Conservation (phyloP, 176 grass and related monocot genomes). For the Chloris gayana region DNA sequence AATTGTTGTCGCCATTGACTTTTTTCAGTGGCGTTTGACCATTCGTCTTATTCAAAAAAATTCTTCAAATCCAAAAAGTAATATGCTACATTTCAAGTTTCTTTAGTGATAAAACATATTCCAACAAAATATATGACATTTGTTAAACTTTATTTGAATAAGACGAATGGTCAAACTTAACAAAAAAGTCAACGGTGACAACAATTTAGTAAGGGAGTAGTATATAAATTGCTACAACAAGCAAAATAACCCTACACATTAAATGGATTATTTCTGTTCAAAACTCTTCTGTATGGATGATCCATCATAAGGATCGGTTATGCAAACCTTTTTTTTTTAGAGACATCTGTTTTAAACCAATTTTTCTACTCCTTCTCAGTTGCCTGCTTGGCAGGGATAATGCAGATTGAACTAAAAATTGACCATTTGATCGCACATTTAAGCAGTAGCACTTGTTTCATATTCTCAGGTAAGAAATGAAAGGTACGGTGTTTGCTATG, state of each 20-base stretch:
- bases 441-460: not conserved
- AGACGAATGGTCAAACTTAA: too few species aligned
- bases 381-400: not conserved
- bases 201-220: not conserved
- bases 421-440: not conserved
- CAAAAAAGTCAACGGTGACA: too few species aligned
- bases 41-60: too few species aligned
- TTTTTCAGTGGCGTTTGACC: too few species aligned
- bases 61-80: too few species aligned
- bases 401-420: not conserved
- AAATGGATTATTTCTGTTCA: not conserved
- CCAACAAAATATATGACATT: too few species aligned
- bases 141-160: too few species aligned
- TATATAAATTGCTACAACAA: not conserved
- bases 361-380: too few species aligned
- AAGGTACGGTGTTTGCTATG: not conserved
- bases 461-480: not conserved
- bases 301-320: not conserved
- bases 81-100: too few species aligned
- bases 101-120: too few species aligned
- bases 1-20: too few species aligned
- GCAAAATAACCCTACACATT: not conserved
- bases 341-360: not conserved
- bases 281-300: not conserved
- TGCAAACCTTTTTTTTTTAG: not conserved